phyloP scores from a whole-genome alignment of 176 grass and related monocot genomes.

The Metroxylon sagu region DNA sequence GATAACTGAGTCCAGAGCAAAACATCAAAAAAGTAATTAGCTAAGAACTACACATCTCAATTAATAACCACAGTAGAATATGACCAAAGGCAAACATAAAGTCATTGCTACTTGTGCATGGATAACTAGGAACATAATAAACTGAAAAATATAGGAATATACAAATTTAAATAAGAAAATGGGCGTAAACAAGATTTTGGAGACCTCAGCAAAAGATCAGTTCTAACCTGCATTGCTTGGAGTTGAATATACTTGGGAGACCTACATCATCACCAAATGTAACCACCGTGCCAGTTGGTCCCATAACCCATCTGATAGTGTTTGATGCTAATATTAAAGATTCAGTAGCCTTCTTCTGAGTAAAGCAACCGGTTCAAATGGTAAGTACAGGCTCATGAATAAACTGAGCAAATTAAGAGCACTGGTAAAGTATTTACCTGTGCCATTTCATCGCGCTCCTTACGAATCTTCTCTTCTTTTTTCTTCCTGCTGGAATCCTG shows the following conservation, averaged over 20 bases:
- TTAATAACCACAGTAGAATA: too few relatives aligned
- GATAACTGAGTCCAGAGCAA: conserved; percentile 32
- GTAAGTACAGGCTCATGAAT: background rate
- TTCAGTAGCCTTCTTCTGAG: conserved; percentile 50
- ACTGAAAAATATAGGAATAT: too few relatives aligned
- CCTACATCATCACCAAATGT: conserved; percentile 68
- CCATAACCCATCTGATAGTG: conserved; percentile 61
- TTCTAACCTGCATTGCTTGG: conserved; percentile 53
- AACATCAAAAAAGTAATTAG: background rate
- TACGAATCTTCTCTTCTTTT: conserved; percentile 85
- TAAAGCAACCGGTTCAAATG: background rate
- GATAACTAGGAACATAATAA: too few relatives aligned
- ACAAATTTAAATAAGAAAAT: too few relatives aligned
- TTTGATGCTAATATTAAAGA: conserved; percentile 28
- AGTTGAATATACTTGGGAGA: conserved; percentile 75
- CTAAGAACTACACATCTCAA: too few relatives aligned
- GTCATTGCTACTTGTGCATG: too few relatives aligned
- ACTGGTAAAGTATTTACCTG: conserved; percentile 5
- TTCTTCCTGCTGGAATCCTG: conserved; percentile 87
- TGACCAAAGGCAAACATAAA: too few relatives aligned
- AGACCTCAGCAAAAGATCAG: too few relatives aligned
- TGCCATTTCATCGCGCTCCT: conserved; percentile 77
- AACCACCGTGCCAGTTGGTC: conserved; percentile 51
- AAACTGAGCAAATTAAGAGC: background rate
- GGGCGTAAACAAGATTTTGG: too few relatives aligned